Conservation (phyloP, 176 grass and related monocot genomes). For the Typha latifolia region DNA sequence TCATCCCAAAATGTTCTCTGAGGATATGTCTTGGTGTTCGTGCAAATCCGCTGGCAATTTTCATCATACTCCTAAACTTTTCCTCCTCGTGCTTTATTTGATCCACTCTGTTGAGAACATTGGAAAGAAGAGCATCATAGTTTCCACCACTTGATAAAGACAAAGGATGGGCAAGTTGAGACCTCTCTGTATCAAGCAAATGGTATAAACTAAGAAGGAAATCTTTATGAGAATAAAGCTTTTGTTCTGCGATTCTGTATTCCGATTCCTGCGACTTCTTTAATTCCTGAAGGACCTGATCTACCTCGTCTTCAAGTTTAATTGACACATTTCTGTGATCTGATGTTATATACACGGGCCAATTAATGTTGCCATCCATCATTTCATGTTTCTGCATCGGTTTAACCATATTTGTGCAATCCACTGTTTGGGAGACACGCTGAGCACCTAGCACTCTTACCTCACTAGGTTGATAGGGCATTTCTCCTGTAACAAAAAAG, state of each 20-base stretch:
- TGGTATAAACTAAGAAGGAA: constrained; percentile 53
- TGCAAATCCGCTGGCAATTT: constrained; percentile 43
- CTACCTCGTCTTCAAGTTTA: constrained; percentile 63
- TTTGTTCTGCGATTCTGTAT: constrained; percentile 59
- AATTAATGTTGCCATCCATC: constrained; percentile 4
- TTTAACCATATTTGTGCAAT: constrained; percentile 27
- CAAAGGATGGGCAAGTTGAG: constrained; percentile 38
- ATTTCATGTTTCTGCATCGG: constrained; percentile 22
- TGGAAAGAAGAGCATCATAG: constrained; percentile 41
- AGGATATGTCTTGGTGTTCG: constrained; percentile 24
- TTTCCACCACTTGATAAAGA: constrained; percentile 30
- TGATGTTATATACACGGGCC: constrained; percentile 35
- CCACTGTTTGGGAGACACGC: constrained; percentile 5
- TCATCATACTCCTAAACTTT: constrained; percentile 60
- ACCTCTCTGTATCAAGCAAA: constrained; percentile 49
- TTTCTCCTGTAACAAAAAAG: constrained; percentile 32
- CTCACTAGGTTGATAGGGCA: constrained; percentile 10
- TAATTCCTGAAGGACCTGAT: constrained; percentile 47
- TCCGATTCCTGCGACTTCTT: constrained; percentile 61
- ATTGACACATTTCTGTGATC: constrained; percentile 32
- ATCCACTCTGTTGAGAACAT: constrained; percentile 37
- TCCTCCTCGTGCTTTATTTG: constrained; percentile 72
- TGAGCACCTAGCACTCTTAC: constrained; percentile 31
- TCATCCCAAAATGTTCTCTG: constrained; percentile 38
- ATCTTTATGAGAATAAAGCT: constrained; percentile 69